These are phyloP conservation scores for Acer saccharum DNA, from an alignment of 345 rosid species.

Conservation along the genomic window DNA sequence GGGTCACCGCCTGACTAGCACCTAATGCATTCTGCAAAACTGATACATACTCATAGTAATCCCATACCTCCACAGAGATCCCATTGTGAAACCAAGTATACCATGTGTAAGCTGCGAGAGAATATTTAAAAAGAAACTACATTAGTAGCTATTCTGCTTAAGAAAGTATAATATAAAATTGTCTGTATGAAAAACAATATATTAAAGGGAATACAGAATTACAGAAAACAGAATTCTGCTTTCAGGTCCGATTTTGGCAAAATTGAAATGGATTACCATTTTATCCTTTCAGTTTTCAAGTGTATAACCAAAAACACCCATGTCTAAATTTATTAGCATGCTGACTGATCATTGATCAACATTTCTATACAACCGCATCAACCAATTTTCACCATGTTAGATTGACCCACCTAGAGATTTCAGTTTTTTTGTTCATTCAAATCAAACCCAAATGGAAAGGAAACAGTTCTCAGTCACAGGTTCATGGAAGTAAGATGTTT, in stretches of 20 bases:
- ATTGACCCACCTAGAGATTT: background rate
- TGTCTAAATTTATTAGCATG: background rate
- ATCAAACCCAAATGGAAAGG: background rate
- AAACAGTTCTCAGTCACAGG: background rate
- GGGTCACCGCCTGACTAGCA: too few relatives aligned
- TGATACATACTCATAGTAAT: background rate
- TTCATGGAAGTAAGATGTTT: background rate
- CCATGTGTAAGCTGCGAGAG: conserved; percentile 81
- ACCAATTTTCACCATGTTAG: background rate
- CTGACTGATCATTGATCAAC: background rate
- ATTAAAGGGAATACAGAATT: background rate
- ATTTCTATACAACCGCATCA: background rate
- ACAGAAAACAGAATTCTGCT: background rate
- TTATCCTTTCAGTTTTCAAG: background rate
- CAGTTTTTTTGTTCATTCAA: background rate
- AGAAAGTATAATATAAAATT: background rate
- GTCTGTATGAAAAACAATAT: background rate
- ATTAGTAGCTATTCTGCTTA: background rate
- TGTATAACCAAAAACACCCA: background rate
- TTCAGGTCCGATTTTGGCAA: background rate
- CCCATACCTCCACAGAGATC: conserved; percentile 84
- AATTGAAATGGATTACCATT: background rate
- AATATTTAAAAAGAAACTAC: background rate
- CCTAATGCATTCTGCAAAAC: too few relatives aligned
- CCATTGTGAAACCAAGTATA: conserved; percentile 77